Percentiles rank a stretch among this genome's conserved stretches.
phyloP scores from a whole-genome alignment of 2,329 filamentous ascomycete species.

The Xylaria polymorpha region DNA sequence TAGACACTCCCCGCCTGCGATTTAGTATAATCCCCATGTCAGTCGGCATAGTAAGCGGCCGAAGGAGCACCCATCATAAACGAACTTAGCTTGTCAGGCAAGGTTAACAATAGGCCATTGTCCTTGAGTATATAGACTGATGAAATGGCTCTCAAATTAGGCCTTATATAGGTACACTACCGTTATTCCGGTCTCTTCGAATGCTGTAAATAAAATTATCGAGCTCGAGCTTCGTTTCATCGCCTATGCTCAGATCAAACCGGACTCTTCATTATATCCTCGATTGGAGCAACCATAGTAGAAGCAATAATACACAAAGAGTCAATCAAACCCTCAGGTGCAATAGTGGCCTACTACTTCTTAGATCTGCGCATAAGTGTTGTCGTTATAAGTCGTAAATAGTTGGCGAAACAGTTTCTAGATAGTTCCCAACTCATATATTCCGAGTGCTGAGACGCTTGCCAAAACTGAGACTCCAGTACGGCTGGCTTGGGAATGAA shows the following conservation, averaged over 20 bases:
- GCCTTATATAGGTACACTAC: not conserved
- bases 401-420: not conserved
- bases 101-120: not conserved
- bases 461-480: not conserved
- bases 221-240: not conserved
- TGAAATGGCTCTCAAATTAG: not conserved
- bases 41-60: not conserved
- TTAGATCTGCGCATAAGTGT: not conserved
- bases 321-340: not conserved
- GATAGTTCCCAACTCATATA: not conserved
- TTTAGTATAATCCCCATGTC: not conserved
- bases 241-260: not conserved
- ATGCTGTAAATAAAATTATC: not conserved
- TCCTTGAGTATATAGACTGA: not conserved
- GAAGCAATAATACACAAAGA: constrained; percentile 1
- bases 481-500: not conserved
- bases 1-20: not conserved
- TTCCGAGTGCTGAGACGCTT: not conserved
- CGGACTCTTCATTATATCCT: not conserved
- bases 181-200: not conserved
- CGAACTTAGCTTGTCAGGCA: not conserved
- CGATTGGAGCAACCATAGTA: not conserved
- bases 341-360: not conserved
- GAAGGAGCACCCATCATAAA: not conserved
- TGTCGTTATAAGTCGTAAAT: not conserved